These are phyloP conservation scores for Phaeosphaeria sp. DNA, from an alignment of 2,329 filamentous ascomycete genomes.

Conservation along the genomic window DNA sequence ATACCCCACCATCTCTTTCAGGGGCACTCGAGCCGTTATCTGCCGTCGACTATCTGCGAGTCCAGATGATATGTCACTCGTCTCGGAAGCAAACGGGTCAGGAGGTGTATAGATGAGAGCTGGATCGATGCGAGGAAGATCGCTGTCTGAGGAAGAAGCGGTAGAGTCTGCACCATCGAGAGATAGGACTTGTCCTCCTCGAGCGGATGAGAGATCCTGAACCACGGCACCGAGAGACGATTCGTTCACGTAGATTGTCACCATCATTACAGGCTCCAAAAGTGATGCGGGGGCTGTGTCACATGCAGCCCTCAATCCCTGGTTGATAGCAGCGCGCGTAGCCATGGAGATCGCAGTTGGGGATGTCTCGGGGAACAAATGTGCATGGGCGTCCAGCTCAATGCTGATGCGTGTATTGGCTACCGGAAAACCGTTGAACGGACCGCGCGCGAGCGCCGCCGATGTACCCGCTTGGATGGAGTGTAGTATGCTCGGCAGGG, in stretches of 20 bases:
- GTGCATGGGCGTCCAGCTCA: conserved; percentile 67
- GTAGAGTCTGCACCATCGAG: conserved; percentile 55
- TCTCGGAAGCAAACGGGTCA: conserved; percentile 72
- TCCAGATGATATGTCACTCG: conserved; percentile 22
- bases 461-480: conserved; percentile 78
- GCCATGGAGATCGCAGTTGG: conserved; percentile 72
- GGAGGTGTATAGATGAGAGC: conserved; percentile 83
- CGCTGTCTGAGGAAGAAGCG: conserved; percentile 24
- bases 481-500: conserved; percentile 56
- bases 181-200: conserved; percentile 76
- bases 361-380: conserved; percentile 72
- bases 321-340: conserved; percentile 67
- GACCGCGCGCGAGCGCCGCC: conserved; percentile 84
- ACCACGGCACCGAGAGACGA: conserved; percentile 79
- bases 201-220: conserved; percentile 76
- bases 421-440: conserved; percentile 78
- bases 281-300: conserved; percentile 65
- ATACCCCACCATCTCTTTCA: conserved; percentile 97
- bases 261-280: conserved; percentile 93
- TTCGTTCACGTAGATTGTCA: conserved; percentile 85
- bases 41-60: conserved; percentile 51
- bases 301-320: conserved; percentile 69
- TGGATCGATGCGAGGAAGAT: conserved; percentile 66
- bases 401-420: conserved; percentile 77
- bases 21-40: conserved; percentile 84